Conservation (phyloP, 2,329 filamentous ascomycete species). For the Diplodia corticola region DNA sequence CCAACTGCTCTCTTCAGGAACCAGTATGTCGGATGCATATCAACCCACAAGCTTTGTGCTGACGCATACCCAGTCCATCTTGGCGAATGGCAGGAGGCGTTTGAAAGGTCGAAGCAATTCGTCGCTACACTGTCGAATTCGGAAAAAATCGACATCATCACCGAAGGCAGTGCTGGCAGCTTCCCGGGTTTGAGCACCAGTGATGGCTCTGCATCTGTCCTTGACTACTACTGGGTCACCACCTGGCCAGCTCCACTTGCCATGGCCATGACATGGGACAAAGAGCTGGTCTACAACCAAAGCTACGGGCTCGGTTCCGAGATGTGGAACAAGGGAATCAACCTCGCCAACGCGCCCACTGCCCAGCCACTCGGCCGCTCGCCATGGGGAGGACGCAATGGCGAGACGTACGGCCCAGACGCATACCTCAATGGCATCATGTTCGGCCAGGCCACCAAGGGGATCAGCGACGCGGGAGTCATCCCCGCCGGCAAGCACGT, state of each 20-base stretch:
- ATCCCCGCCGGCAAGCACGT: slow-evolving; percentile 70
- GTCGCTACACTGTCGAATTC: background rate
- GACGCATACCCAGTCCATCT: background rate
- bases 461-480: slow-evolving; percentile 52
- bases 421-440: slow-evolving; percentile 20
- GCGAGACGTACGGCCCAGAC: slow-evolving; percentile 12
- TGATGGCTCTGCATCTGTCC: background rate
- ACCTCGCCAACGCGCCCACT: slow-evolving; percentile 13
- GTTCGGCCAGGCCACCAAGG: slow-evolving; percentile 6
- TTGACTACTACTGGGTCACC: slow-evolving; percentile 1
- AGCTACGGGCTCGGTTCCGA: slow-evolving; percentile 12
- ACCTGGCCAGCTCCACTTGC: slow-evolving; percentile 1
- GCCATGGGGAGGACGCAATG: slow-evolving; percentile 16
- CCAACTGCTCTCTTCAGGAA: background rate
- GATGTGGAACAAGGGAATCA: slow-evolving; percentile 16
- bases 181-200: background rate
- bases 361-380: slow-evolving; percentile 16
- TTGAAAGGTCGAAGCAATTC: background rate
- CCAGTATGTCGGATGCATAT: background rate
- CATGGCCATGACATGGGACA: slow-evolving; percentile 23
- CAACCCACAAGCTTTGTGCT: no score
- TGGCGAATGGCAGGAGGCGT: background rate
- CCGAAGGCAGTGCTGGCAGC: background rate
- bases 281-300: slow-evolving; percentile 6
- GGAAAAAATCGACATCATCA: slow-evolving; percentile 5